Evolutionary conservation across 345 rosid species (phyloP).

Genomic region (Melaleuca alternifolia): DNA sequence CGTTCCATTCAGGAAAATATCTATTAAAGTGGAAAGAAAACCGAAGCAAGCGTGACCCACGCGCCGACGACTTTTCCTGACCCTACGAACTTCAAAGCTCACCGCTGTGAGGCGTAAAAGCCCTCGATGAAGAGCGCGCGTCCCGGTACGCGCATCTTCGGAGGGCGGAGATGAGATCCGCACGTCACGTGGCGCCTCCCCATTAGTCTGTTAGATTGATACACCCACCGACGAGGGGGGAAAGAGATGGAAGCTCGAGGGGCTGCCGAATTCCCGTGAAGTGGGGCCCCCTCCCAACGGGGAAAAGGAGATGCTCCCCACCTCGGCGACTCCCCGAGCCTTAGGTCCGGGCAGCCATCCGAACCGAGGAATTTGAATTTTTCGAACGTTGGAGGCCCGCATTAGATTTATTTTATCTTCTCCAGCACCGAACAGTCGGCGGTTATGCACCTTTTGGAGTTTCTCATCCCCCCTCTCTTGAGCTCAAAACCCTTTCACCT

Average conservation of each 20-base stretch:
- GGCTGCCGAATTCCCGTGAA: conserved; percentile 22
- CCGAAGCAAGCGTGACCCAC: background rate
- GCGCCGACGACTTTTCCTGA: background rate
- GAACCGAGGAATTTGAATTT: conserved; percentile 3
- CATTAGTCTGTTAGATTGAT: background rate
- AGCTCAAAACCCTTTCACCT: background rate
- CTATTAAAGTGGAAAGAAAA: background rate
- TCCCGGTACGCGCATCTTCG: background rate
- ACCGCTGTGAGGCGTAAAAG: background rate
- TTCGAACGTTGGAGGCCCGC: conserved; percentile 5
- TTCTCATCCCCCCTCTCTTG: background rate
- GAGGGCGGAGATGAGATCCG: background rate
- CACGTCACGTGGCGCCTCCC: background rate
- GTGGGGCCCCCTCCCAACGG: conserved; percentile 20
- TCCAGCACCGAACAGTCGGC: background rate
- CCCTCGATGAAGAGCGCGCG: background rate
- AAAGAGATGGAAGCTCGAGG: background rate
- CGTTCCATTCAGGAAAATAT: background rate
- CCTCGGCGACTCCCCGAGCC: background rate
- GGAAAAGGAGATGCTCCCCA: background rate
- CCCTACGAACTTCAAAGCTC: background rate
- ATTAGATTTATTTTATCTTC: background rate
- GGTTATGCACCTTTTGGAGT: background rate
- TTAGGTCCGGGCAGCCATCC: background rate
- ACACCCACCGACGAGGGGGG: background rate